These are phyloP conservation scores for Bryoglossum gracile DNA, from an alignment of 495 filamentous ascomycete genomes.

Conservation along the genomic window DNA sequence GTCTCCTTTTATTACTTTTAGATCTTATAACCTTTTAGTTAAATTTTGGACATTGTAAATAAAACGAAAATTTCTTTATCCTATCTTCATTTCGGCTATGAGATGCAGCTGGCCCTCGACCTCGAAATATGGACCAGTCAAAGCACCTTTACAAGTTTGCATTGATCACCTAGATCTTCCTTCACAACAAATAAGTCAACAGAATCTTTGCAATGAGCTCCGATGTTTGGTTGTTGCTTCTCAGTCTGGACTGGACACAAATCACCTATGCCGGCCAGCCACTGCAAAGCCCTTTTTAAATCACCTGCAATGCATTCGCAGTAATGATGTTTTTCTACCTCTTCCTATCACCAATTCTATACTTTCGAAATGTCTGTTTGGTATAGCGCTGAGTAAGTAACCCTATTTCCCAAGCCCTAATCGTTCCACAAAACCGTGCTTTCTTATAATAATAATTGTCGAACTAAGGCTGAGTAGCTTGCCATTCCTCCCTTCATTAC, in stretches of 20 bases:
- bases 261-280: slow-evolving; percentile 1
- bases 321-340: slow-evolving; percentile 1
- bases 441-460: not conserved
- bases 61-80: too few relatives aligned
- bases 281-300: not conserved
- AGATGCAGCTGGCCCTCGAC: too few relatives aligned
- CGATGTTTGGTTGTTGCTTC: not conserved
- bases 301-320: slow-evolving; percentile 4
- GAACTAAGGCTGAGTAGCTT: not conserved
- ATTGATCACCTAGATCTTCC: slow-evolving; percentile 52
- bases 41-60: too few relatives aligned
- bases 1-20: too few relatives aligned
- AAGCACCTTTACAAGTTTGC: slow-evolving; percentile 51
- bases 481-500: not conserved
- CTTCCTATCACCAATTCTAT: not conserved
- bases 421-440: not conserved
- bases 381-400: slow-evolving; percentile 1
- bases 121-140: slow-evolving; percentile 51
- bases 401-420: not conserved
- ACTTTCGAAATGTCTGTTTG: slow-evolving; percentile 1
- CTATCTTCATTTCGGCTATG: too few relatives aligned
- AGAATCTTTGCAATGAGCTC: slow-evolving; percentile 51
- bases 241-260: slow-evolving; percentile 5
- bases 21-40: too few relatives aligned
- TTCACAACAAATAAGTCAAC: slow-evolving; percentile 57